Conservation (phyloP, 2,329 filamentous ascomycete species). For the Colletotrichum acutatum region DNA sequence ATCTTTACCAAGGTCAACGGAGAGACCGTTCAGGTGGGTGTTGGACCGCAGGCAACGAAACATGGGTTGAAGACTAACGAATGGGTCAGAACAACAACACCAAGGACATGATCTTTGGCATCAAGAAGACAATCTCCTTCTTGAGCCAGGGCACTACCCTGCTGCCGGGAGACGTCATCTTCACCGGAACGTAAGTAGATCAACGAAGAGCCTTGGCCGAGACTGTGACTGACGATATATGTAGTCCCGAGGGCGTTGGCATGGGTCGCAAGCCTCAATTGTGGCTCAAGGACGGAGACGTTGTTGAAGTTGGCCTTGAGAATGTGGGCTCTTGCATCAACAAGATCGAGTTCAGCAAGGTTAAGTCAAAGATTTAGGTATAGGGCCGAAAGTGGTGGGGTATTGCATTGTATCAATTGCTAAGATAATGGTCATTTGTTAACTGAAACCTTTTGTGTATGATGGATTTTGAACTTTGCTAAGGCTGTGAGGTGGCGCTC, state of each 20-base stretch:
- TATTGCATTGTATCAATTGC: not conserved
- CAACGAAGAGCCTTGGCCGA: not conserved
- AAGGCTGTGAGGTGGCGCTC: not conserved
- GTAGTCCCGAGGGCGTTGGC: constrained; percentile 74
- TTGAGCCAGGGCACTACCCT: constrained; percentile 71
- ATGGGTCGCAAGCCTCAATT: constrained; percentile 74
- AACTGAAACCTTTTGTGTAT: not conserved
- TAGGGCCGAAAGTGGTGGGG: not conserved
- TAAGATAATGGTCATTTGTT: not conserved
- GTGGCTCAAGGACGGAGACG: constrained; percentile 77
- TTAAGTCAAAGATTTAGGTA: constrained; percentile 41
- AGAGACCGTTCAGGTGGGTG: constrained; percentile 60
- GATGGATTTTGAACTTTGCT: not conserved
- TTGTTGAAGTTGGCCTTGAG: constrained; percentile 76
- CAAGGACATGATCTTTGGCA: constrained; percentile 71
- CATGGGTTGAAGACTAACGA: constrained; percentile 10
- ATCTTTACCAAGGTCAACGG: constrained; percentile 72
- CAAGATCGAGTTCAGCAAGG: constrained; percentile 47
- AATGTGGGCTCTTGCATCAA: constrained; percentile 71
- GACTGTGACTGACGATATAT: constrained; percentile 4
- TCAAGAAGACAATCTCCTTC: constrained; percentile 68
- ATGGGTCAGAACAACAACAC: constrained; percentile 60
- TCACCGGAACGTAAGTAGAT: constrained; percentile 68
- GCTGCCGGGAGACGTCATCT: constrained; percentile 72
- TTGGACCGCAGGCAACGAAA: too few relatives aligned